These are phyloP conservation scores for Lipomyces spencermartinsiae DNA, from an alignment of 805 yeast genomes.

Conservation along the genomic window DNA sequence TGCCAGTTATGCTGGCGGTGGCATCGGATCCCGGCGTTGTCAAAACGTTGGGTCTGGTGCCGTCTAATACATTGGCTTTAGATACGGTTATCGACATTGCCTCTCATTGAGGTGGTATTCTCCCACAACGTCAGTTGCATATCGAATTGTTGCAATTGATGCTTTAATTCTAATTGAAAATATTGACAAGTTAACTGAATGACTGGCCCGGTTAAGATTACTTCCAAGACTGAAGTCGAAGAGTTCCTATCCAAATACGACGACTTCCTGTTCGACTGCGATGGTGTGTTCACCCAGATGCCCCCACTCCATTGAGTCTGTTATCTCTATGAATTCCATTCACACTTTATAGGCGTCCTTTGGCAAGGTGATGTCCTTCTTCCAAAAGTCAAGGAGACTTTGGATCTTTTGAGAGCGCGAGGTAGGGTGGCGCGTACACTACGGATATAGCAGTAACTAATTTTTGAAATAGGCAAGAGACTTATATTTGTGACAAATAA, in stretches of 20 bases:
- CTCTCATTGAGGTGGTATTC: neutral
- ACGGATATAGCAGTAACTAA: neutral
- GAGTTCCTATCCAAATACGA: constrained; percentile 70
- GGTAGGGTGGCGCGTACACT: constrained; percentile 15
- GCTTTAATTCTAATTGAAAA: neutral
- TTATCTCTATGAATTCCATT: neutral
- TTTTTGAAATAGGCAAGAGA: constrained; percentile 56
- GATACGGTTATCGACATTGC: no score
- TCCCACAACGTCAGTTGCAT: neutral
- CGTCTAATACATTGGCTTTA: no score
- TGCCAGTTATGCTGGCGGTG: no score
- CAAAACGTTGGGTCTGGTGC: no score
- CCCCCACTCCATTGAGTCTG: neutral
- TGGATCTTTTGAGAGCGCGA: constrained; percentile 58
- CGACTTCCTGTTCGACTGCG: constrained; percentile 93
- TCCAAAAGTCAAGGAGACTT: constrained; percentile 79
- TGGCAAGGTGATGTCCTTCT: constrained; percentile 88
- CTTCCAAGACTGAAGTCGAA: constrained; percentile 55
- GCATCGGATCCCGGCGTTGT: no score
- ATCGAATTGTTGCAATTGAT: neutral
- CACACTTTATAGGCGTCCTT: constrained; percentile 61
- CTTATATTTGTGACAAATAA: constrained; percentile 93
- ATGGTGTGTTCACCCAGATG: constrained; percentile 51
- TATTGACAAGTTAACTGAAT: neutral
- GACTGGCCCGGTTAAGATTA: constrained; percentile 54